Evolutionary conservation across 148 eudicot species (phyloP).

Genomic region (Rhododendron ovatum): DNA sequence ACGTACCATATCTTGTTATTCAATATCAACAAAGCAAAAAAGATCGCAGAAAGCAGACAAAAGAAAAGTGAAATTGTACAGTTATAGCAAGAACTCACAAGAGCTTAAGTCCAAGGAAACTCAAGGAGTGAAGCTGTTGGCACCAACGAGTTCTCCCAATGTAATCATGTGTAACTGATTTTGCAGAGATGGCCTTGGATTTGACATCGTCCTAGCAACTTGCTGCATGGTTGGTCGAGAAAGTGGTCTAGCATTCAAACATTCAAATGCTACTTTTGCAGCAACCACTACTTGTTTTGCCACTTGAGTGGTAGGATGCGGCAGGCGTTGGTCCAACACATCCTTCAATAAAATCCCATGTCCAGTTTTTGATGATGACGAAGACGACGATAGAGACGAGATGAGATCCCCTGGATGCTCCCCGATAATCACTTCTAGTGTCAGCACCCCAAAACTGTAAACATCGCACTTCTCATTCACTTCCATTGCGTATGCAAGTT

Average conservation of each 20-base stretch:
- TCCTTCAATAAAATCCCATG: neutral
- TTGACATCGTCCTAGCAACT: neutral
- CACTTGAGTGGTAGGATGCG: neutral
- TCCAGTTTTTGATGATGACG: neutral
- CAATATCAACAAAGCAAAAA: neutral
- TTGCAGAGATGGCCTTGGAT: neutral
- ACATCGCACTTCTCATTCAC: no score
- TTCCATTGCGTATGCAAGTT: no score
- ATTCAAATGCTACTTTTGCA: neutral
- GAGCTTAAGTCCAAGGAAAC: neutral
- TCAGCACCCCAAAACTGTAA: no score
- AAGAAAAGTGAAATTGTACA: neutral
- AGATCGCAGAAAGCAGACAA: neutral
- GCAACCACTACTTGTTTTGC: neutral
- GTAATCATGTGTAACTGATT: neutral
- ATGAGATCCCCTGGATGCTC: no score
- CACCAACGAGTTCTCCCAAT: neutral
- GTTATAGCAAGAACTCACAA: neutral
- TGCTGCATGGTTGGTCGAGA: constrained; percentile 5
- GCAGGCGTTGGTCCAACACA: neutral
- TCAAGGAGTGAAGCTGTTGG: neutral
- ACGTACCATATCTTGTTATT: no score
- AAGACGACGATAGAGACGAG: neutral
- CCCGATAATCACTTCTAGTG: no score
- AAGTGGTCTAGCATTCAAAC: neutral